Conservation (phyloP, 176 grass and related monocot species). For the Aegilops longissima region DNA sequence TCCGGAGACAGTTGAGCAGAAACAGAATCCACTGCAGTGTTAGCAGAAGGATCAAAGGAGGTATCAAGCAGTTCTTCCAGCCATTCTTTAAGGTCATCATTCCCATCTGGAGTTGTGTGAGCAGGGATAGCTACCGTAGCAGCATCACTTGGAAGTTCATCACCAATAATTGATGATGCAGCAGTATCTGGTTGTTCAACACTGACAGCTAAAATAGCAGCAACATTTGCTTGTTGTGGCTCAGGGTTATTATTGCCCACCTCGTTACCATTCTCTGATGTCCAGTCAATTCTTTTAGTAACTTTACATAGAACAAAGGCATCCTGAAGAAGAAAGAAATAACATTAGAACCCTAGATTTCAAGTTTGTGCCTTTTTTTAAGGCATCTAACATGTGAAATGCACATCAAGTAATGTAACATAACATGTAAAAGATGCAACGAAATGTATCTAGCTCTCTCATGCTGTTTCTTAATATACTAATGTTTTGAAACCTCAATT, state of each 20-base stretch:
- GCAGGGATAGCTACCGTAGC: neutral
- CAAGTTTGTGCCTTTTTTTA: neutral
- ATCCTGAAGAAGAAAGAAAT: conserved; percentile 52
- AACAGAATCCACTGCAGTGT: neutral
- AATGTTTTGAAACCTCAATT: neutral
- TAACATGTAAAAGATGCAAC: neutral
- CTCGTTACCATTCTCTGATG: conserved; percentile 38
- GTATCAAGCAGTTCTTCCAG: conserved; percentile 49
- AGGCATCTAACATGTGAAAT: neutral
- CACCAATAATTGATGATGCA: conserved; percentile 4
- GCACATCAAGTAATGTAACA: conserved; percentile 3
- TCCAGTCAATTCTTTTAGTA: conserved; percentile 69
- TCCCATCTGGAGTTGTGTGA: conserved; percentile 13
- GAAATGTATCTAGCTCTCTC: neutral
- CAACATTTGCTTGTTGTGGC: conserved; percentile 32
- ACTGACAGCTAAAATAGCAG: conserved; percentile 23
- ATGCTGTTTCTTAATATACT: neutral
- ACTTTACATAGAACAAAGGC: conserved; percentile 89
- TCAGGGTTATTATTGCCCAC: conserved; percentile 26
- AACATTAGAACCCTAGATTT: conserved; percentile 22
- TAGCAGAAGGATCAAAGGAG: conserved; percentile 39
- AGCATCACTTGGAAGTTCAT: conserved; percentile 30
- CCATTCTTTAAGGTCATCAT: conserved; percentile 37
- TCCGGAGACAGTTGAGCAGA: neutral
- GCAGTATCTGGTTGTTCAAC: conserved; percentile 33